Evolutionary conservation across 495 filamentous ascomycete genomes (phyloP).

Genomic region (Aspergillus saccharolyticus): DNA sequence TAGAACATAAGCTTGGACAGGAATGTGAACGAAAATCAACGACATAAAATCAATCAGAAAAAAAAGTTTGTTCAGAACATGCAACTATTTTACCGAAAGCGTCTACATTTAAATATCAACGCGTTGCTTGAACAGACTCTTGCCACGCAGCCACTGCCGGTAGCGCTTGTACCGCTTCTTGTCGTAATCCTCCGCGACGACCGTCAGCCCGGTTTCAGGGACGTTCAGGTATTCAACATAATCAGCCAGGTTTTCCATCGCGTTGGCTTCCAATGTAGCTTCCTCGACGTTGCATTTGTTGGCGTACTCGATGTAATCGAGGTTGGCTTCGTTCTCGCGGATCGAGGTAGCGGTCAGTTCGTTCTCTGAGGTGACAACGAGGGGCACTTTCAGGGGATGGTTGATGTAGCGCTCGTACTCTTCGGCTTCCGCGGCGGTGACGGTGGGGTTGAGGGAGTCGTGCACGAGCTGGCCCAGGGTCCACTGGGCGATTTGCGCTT

Average conservation of each 20-base stretch:
- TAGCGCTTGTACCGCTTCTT: constrained; percentile 98
- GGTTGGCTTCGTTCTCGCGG: constrained; percentile 41
- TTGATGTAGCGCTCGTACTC: constrained; percentile 90
- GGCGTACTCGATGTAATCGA: constrained; percentile 72
- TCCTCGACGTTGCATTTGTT: constrained; percentile 45
- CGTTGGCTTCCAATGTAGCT: constrained; percentile 28
- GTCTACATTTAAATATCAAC: constrained; percentile 56
- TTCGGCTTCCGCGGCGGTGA: constrained; percentile 65
- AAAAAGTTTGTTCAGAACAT: not conserved
- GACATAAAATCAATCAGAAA: constrained; percentile 9
- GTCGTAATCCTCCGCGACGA: constrained; percentile 70
- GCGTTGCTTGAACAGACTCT: constrained; percentile 89
- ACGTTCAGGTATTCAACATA: constrained; percentile 73
- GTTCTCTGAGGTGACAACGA: constrained; percentile 73
- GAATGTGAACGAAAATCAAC: not conserved
- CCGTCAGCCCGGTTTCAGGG: constrained; percentile 79
- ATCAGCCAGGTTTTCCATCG: constrained; percentile 65
- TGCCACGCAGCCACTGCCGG: constrained; percentile 85
- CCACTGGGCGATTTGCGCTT: constrained; percentile 71
- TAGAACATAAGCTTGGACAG: not conserved
- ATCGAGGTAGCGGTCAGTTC: constrained; percentile 42
- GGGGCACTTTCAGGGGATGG: constrained; percentile 82
- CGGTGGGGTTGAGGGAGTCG: constrained; percentile 73
- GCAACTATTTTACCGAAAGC: not conserved
- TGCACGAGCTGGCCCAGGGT: constrained; percentile 79